These are phyloP conservation scores for Tylopilus plumbeoviolaceoides DNA, from an alignment of 768 basidiomycete genomes.

Conservation along the genomic window DNA sequence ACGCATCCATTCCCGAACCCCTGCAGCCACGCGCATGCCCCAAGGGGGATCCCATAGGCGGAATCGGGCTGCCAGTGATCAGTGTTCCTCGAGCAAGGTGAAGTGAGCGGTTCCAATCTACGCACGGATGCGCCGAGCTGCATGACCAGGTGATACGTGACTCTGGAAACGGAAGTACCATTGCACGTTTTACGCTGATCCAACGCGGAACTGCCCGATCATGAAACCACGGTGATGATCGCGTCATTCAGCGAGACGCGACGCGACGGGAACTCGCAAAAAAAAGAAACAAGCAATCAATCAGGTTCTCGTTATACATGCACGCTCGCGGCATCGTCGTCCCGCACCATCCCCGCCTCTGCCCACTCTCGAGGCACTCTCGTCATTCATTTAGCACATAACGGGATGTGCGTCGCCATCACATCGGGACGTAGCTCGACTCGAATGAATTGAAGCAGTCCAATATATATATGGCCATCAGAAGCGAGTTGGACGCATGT, in stretches of 20 bases:
- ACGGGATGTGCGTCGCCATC: conserved; percentile 7
- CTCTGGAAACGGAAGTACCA: conserved; percentile 3
- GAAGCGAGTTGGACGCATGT: conserved; percentile 1
- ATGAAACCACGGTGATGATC: conserved; percentile 28
- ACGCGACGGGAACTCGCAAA: too few species aligned
- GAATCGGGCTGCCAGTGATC: too few species aligned
- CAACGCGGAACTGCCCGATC: conserved; percentile 10
- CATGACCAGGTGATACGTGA: not conserved
- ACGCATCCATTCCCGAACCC: not conserved
- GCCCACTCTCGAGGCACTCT: conserved; percentile 9
- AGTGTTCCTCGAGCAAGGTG: too few species aligned
- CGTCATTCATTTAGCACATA: conserved; percentile 7
- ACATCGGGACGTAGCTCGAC: not conserved
- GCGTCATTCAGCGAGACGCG: not conserved
- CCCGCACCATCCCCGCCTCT: not conserved
- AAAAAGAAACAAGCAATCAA: too few species aligned
- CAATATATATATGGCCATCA: not conserved
- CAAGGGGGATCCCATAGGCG: too few species aligned
- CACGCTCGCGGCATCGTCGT: conserved; percentile 2
- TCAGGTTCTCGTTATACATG: too few species aligned
- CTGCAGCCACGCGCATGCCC: too few species aligned
- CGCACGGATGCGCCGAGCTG: not conserved
- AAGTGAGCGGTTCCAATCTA: too few species aligned
- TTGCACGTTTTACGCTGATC: conserved; percentile 5
- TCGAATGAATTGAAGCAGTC: too few species aligned